phyloP scores from a whole-genome alignment of 306 rosid species.

The Corylus americana region DNA sequence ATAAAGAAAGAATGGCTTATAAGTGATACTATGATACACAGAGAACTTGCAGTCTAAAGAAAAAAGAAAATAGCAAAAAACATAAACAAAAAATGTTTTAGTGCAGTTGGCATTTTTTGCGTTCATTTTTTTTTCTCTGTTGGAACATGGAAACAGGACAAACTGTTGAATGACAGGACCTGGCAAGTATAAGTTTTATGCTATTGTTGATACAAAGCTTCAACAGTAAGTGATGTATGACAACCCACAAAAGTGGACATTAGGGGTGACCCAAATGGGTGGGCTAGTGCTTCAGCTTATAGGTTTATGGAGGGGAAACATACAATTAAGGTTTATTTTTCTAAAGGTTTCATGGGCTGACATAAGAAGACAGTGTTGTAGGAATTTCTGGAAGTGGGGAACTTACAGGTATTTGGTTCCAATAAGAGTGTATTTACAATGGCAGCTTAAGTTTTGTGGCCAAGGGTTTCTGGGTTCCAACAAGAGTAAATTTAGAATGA shows the following conservation, averaged over 20 bases:
- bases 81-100: background rate
- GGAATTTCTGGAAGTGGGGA: background rate
- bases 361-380: background rate
- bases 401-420: background rate
- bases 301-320: background rate
- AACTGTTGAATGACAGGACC: background rate
- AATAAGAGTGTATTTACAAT: too few relatives aligned
- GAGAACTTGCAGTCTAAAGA: background rate
- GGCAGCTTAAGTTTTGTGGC: too few relatives aligned
- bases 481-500: too few relatives aligned
- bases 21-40: background rate
- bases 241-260: background rate
- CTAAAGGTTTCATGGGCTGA: background rate
- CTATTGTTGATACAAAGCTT: background rate
- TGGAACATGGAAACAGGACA: background rate
- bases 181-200: background rate
- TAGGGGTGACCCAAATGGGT: background rate
- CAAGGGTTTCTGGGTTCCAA: too few relatives aligned
- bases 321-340: background rate
- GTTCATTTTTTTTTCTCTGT: background rate
- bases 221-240: background rate
- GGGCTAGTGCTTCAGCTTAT: constrained; percentile 1
- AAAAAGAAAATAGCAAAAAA: background rate
- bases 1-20: background rate
- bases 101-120: background rate